Evolutionary conservation across 2,329 filamentous ascomycete species (phyloP).

Genomic region (Paraconiothyrium brasiliense): DNA sequence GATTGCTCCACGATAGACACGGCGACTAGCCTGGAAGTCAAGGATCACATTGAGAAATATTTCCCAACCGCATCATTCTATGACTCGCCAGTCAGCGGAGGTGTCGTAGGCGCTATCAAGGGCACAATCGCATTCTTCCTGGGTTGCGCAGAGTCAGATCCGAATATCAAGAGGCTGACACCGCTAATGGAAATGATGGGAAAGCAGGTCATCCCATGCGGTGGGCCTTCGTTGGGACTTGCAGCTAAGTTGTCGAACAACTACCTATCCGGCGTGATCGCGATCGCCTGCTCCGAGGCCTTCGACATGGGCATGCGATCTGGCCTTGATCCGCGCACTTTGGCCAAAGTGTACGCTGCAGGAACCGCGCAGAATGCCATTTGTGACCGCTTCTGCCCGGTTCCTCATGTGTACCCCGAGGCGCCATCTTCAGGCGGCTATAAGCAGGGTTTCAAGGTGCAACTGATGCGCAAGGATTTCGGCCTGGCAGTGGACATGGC

Average conservation of each 20-base stretch:
- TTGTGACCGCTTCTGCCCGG: slow-evolving; percentile 61
- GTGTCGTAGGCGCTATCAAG: slow-evolving; percentile 61
- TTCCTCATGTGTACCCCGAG: slow-evolving; percentile 60
- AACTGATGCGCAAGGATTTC: slow-evolving; percentile 70
- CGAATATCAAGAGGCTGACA: slow-evolving; percentile 56
- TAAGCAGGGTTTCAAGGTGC: slow-evolving; percentile 65
- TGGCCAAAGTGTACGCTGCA: slow-evolving; percentile 62
- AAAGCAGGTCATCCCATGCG: slow-evolving; percentile 64
- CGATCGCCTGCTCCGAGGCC: slow-evolving; percentile 66
- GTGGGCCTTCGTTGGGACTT: slow-evolving; percentile 64
- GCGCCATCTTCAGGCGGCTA: slow-evolving; percentile 61
- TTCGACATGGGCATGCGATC: slow-evolving; percentile 69
- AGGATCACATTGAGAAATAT: slow-evolving; percentile 48
- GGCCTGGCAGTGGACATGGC: slow-evolving; percentile 64
- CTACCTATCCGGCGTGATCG: slow-evolving; percentile 67
- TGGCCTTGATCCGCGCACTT: slow-evolving; percentile 64
- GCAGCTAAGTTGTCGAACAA: slow-evolving; percentile 70
- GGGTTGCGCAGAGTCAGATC: slow-evolving; percentile 57
- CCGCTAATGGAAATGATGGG: slow-evolving; percentile 63
- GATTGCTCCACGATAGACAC: slow-evolving; percentile 68
- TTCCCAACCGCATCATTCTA: slow-evolving; percentile 59
- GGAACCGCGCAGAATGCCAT: slow-evolving; percentile 64
- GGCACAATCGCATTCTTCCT: slow-evolving; percentile 66
- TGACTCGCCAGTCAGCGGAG: slow-evolving; percentile 64
- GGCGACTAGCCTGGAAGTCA: slow-evolving; percentile 59